Percentiles rank a stretch among this genome's conserved stretches.
Evolutionary conservation across 345 rosid species (phyloP).

Genomic region (Isatis tinctoria): DNA sequence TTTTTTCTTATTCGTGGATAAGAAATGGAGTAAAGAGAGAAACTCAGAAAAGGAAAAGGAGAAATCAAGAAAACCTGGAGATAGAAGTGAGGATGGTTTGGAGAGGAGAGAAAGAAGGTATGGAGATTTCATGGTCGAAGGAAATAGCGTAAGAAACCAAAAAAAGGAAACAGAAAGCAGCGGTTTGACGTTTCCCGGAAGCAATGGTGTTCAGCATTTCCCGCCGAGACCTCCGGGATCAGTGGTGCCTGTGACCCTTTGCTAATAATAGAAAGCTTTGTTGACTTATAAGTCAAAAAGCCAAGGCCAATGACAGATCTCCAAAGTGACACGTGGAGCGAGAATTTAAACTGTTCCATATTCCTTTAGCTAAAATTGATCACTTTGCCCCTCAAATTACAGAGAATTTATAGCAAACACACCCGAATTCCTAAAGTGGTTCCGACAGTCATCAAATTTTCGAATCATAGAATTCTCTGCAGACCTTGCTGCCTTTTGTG

Average conservation of each 20-base stretch:
- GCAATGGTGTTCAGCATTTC: constrained; percentile 2
- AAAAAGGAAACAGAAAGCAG: constrained; percentile 6
- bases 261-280: constrained; percentile 13
- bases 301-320: neutral
- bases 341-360: neutral
- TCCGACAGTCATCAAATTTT: neutral
- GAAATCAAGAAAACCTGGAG: neutral
- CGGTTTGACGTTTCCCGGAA: neutral
- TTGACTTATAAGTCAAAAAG: neutral
- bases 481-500: too few relatives aligned
- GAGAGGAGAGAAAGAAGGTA: constrained; percentile 1
- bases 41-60: too few relatives aligned
- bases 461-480: too few relatives aligned
- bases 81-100: neutral
- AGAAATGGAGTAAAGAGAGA: neutral
- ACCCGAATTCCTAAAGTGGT: neutral
- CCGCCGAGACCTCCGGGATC: neutral
- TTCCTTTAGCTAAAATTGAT: neutral
- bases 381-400: neutral
- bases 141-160: constrained; percentile 8
- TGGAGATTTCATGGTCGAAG: neutral
- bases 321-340: neutral
- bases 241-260: neutral
- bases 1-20: neutral
- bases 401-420: neutral